Evolutionary conservation across 2,329 filamentous ascomycete species (phyloP).

Genomic region (Arthrobotrys conoides): DNA sequence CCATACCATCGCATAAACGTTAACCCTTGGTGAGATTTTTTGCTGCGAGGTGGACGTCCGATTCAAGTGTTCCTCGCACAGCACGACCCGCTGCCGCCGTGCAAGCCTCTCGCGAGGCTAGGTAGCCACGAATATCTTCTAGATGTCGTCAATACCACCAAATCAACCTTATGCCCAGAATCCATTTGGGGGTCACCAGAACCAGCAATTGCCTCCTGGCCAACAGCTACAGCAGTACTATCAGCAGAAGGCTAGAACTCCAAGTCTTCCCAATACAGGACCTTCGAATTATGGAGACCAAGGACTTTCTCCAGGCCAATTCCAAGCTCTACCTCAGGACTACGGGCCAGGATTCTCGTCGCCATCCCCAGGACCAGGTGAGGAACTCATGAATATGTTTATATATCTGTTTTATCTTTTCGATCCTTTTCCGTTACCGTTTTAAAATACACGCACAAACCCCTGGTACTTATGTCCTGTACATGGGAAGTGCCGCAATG

Average conservation of each 20-base stretch:
- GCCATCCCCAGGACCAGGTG: conserved; percentile 38
- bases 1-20: conserved; percentile 47
- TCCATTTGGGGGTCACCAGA: conserved; percentile 44
- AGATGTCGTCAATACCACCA: conserved; percentile 58
- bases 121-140: conserved; percentile 20
- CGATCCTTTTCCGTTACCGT: not conserved
- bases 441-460: conserved; percentile 19
- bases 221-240: conserved; percentile 57
- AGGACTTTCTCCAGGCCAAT: conserved; percentile 19
- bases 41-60: conserved; percentile 29
- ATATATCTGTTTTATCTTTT: conserved; percentile 29
- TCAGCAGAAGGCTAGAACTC: conserved; percentile 48
- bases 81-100: conserved; percentile 24
- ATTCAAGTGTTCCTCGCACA: conserved; percentile 20
- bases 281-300: conserved; percentile 1
- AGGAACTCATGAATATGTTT: conserved; percentile 34
- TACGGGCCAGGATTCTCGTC: conserved; percentile 44
- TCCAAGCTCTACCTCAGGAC: conserved; percentile 31
- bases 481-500: conserved; percentile 55
- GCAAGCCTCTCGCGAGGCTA: conserved; percentile 24
- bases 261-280: conserved; percentile 29
- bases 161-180: conserved; percentile 49
- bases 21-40: conserved; percentile 29
- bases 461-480: conserved; percentile 1
- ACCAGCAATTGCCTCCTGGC: conserved; percentile 41